phyloP scores from a whole-genome alignment of 345 rosid genomes.

The Murraya koenigii region DNA sequence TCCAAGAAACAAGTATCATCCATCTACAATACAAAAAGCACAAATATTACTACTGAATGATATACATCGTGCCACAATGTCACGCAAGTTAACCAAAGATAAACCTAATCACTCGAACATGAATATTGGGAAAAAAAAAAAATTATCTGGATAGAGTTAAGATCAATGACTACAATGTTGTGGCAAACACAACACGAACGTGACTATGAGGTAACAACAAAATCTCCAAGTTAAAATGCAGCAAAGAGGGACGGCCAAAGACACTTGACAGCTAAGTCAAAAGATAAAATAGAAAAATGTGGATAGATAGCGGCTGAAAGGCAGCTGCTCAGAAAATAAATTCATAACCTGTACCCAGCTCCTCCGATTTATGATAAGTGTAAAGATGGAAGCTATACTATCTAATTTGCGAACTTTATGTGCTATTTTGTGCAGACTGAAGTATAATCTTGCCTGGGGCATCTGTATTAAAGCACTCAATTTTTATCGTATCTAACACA shows the following conservation, averaged over 20 bases:
- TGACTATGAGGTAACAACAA: background rate
- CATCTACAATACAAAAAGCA: slow-evolving; percentile 51
- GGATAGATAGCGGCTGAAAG: background rate
- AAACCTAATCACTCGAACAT: background rate
- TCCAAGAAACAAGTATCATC: slow-evolving; percentile 43
- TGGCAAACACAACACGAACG: background rate
- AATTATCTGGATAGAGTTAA: background rate
- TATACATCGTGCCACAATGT: slow-evolving; percentile 11
- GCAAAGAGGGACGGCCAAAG: background rate
- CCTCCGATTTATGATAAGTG: background rate
- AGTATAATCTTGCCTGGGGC: background rate
- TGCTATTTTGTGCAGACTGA: background rate
- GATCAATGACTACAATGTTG: background rate
- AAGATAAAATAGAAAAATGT: background rate
- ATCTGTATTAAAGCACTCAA: background rate
- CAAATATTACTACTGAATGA: slow-evolving; percentile 12
- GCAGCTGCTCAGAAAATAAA: background rate
- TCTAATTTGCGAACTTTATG: background rate
- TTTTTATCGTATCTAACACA: background rate
- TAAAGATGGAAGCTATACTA: background rate
- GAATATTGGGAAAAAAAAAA: background rate
- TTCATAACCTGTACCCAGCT: background rate
- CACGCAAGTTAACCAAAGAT: background rate
- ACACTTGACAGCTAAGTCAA: slow-evolving; percentile 2
- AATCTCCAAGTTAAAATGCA: slow-evolving; percentile 5